Evolutionary conservation across 495 filamentous ascomycete genomes (phyloP), one percentile per base, ranked within the genome.

Genomic region (Tuber brumale): DNA sequence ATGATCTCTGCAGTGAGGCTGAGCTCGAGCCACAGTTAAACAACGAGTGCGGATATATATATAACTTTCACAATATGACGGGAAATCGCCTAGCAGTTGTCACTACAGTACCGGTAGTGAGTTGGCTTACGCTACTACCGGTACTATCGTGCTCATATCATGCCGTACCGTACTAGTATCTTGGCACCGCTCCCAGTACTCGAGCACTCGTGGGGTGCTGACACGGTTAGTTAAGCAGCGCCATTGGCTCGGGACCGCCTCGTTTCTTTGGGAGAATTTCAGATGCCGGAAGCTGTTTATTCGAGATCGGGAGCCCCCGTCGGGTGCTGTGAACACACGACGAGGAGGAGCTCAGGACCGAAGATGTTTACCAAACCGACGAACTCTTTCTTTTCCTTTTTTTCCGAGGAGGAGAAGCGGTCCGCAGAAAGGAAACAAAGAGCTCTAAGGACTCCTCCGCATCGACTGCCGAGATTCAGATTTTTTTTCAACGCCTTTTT

Each of bases 401-500:
- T 19, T 18, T 66, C 12, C 27, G 31, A 66, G 14, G 57, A 18
- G 27, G 27, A 35, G 57, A 31, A 66, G 2, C 3, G n/a, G n/a
- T 66, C 57, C 57, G 31, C 14, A 7, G 57, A 18, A 66, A 3
- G 27, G 6, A 18, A 35, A 35, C 27, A 66, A 35, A 19, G 4
- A 0, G 27, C 57, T 66, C 57, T 8, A 9, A 66, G 27, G 27
- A 66, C 6, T 16, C 4, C 57, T 66, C 57, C 27, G 35, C 27
- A 66, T 23, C 16, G 12, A 44, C 14, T 61, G 35, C 57, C 27
- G 57, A 66, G 57, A 66, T 66, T 6, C 57, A 16, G 16, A 4
- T 35, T 27, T 61, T 61, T 61, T 66, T 66, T 66, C 57, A 18
- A 14, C 57, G 57, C 57, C 57, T 66, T 66, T 66, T 66, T 66